Base-by-base conservation (phyloP, 805 yeast genomes). In the Wickerhamomyces chambardii region DNA sequence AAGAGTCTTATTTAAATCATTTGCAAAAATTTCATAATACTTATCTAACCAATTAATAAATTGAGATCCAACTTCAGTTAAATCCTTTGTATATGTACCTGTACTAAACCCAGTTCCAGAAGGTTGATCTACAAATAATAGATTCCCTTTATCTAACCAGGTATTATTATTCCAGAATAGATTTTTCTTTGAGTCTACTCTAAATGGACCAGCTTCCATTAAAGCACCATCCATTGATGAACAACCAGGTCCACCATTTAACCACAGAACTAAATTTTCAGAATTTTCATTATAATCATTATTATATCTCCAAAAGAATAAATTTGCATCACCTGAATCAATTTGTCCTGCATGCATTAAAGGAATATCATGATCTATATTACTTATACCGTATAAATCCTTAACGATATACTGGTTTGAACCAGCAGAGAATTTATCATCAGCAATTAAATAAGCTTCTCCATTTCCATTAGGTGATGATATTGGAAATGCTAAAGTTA, bases 181-280 rank as follows among this genome's bases (percentile, higher is more conserved):
- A 34, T 66, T 53, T 4, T 63, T 66, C 8, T 69, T 50, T 0
- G 53, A 45, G 44, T 63, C 59, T 15, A 86, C 69, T 36, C 95
- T 66, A 30, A 86, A 72, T 0, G 98, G 97, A 0, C 98, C 98
- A 4, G 78, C 61, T 56, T 92, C 98, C 75, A 89, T 74, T 43
- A 92, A 54, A 0, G 95, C 95, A 14, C 98, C 98, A 58, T 92
- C 98, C 92, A 90, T 77, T 1, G 97, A 87, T 2, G 96, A 87
- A 56, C 98, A 92, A 0, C 98, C 98, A 0, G 98, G 98, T 0
- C 98, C 98, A 28, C 98, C 98, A 55, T 92, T 92, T 17, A 92
- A 67, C 97, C 98, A 92, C 36, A 92, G 68, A 8, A 82, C 68
- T 17, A 83, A 66, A 42, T 67, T 68, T 44, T 67, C 43, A 8